A percentile compares a stretch with the other conserved stretches of the same genome.
phyloP scores from a whole-genome alignment of 148 eudicot species.

The Linanthus parryae region DNA sequence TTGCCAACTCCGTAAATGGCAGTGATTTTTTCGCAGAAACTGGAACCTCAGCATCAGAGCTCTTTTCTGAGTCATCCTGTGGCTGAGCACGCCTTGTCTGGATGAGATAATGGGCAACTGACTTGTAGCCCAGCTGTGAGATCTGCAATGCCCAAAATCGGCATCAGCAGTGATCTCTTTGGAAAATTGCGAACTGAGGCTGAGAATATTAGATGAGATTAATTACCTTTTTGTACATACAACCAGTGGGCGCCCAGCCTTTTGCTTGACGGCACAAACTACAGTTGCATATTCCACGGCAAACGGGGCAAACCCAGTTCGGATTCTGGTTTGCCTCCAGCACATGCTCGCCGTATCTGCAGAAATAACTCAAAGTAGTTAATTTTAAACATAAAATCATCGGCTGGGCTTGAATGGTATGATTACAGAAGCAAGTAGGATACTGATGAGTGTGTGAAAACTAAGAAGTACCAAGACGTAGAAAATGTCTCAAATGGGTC shows the following conservation, averaged over 20 bases:
- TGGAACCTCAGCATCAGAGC: constrained; percentile 18
- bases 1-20: constrained; percentile 24
- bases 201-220: neutral
- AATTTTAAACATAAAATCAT: too few relatives aligned
- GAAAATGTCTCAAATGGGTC: too few relatives aligned
- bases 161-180: too few relatives aligned
- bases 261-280: constrained; percentile 85
- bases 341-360: constrained; percentile 92
- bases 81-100: constrained; percentile 53
- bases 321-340: constrained; percentile 81
- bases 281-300: constrained; percentile 97
- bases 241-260: constrained; percentile 89
- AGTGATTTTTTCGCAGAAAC: constrained; percentile 61
- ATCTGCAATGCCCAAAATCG: constrained; percentile 33
- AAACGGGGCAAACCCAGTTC: constrained; percentile 81
- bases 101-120: constrained; percentile 89
- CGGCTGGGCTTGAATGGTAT: too few relatives aligned
- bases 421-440: too few relatives aligned
- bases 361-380: constrained; percentile 3
- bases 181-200: neutral
- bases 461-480: too few relatives aligned
- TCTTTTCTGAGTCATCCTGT: constrained; percentile 25
- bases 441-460: too few relatives aligned
- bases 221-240: constrained; percentile 56
- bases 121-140: constrained; percentile 60